A percentile compares a stretch with the other conserved stretches of the same genome.
Conservation (phyloP, 768 basidiomycete species). For the Lactarius trivialis region DNA sequence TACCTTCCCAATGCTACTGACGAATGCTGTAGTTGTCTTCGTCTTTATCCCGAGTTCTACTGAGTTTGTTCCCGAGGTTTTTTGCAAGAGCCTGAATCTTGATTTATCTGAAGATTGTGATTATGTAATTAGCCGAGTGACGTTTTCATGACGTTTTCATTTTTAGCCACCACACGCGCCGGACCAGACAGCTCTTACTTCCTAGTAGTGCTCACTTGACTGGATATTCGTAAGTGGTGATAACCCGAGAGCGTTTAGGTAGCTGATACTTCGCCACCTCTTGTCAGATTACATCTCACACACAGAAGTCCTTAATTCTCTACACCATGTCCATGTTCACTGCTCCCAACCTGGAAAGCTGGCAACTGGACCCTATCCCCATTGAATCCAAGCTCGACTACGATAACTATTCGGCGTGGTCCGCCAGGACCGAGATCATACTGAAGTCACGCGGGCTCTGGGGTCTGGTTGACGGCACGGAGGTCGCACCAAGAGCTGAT, state of each 20-base stretch:
- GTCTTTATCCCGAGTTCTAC: too few relatives aligned
- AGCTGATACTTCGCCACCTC: too few relatives aligned
- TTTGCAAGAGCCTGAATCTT: too few relatives aligned
- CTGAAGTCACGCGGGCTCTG: conserved; percentile 17
- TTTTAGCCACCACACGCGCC: too few relatives aligned
- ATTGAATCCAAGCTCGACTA: conserved; percentile 20
- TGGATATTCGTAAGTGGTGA: neutral
- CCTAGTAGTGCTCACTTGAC: neutral
- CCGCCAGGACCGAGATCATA: neutral
- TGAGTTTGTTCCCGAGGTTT: too few relatives aligned
- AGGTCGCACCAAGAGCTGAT: neutral
- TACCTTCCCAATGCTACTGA: too few relatives aligned
- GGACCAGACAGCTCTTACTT: too few relatives aligned
- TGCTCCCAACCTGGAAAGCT: neutral
- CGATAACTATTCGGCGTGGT: conserved; percentile 16
- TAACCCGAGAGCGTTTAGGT: neutral
- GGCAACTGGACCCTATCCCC: conserved; percentile 18
- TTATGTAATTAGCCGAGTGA: too few relatives aligned
- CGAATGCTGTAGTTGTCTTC: too few relatives aligned
- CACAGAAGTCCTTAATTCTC: neutral
- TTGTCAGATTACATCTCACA: neutral
- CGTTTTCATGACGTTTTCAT: too few relatives aligned
- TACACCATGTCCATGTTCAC: neutral
- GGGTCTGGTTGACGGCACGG: conserved; percentile 13
- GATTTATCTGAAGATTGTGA: too few relatives aligned